Base-by-base conservation (phyloP, 768 basidiomycete genomes). In the Tricholoma bakamatsutake region DNA sequence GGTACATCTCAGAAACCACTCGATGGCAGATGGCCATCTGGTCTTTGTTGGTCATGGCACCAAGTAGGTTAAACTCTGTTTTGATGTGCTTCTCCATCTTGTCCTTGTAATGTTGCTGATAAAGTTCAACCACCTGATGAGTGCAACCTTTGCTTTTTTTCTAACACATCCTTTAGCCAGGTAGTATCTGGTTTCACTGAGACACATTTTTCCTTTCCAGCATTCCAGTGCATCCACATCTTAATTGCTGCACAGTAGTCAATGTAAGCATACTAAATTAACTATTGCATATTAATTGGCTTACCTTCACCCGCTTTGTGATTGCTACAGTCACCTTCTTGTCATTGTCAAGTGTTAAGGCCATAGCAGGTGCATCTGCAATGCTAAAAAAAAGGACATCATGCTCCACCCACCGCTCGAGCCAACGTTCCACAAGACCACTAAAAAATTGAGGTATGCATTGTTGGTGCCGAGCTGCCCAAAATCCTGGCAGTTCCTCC, bases 1-100 rank as follows among this genome's bases (percentile, higher is more conserved):
- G n/a, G n/a, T n/a, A 81, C 42, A 43, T 43, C 40, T 42, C 21
- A 4, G 21, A 43, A 43, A 43, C n/a, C 1, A 43, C 21, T 43
- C 10, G 17, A 43, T 5, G 10, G 42, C n/a, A 8, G 21, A 43
- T 24, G 18, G 10, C 21, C 42, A 43, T 43, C 21, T 3, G 5
- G 11, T 43, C 42, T 43, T 43, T 43, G 42, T 43, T 43, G 37
- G 37, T 39, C 37, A 4, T 15, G 3, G 37, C n/a, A n/a, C 37
- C 37, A n/a, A 1, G 1, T n/a, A 43, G 10, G 10, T 43, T 8
- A 12, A 43, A 43, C 21, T 21, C 21, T 12, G 42, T 21, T 43
- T 43, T 43, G 2, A 43, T 9, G 6, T n/a, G 17, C 5, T 12
- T 1, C 6, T 43, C 18, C 0, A 43, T 43, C 10, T 43, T 43